phyloP scores from a whole-genome alignment of 176 grass and related monocot species.

The Juncus effusus region DNA sequence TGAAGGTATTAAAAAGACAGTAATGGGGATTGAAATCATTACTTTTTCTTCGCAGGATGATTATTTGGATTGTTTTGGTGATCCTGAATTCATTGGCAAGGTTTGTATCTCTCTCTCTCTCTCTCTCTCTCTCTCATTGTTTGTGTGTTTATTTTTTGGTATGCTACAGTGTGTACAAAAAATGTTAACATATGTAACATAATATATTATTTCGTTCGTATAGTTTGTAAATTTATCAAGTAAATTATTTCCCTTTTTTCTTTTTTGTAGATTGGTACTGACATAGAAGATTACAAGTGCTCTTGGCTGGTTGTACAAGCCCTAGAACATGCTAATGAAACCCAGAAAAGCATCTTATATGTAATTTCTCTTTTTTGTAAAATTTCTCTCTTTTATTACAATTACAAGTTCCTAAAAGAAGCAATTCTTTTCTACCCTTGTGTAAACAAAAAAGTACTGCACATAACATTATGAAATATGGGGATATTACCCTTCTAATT shows the following conservation, averaged over 20 bases:
- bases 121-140: background rate
- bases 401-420: conserved; percentile 8
- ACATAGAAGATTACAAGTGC: conserved; percentile 95
- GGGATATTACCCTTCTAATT: background rate
- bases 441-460: conserved; percentile 1
- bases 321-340: conserved; percentile 53
- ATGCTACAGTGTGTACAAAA: background rate
- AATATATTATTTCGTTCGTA: background rate
- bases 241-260: conserved; percentile 13
- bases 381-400: conserved; percentile 14
- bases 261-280: conserved; percentile 80
- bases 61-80: conserved; percentile 93
- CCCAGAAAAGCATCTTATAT: conserved; percentile 52
- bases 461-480: conserved; percentile 1
- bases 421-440: conserved; percentile 8
- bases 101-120: conserved; percentile 29
- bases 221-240: background rate
- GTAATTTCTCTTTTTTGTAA: conserved; percentile 40
- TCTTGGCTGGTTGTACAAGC: conserved; percentile 97
- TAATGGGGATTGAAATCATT: conserved; percentile 1
- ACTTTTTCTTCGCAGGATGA: conserved; percentile 68
- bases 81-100: conserved; percentile 93
- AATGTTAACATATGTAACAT: background rate
- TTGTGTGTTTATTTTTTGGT: background rate
- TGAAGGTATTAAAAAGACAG: too few relatives aligned